A percentile compares a stretch with the other conserved stretches of the same genome.
phyloP scores from a whole-genome alignment of 305 asterid species.

The Fraxinus floribunda region DNA sequence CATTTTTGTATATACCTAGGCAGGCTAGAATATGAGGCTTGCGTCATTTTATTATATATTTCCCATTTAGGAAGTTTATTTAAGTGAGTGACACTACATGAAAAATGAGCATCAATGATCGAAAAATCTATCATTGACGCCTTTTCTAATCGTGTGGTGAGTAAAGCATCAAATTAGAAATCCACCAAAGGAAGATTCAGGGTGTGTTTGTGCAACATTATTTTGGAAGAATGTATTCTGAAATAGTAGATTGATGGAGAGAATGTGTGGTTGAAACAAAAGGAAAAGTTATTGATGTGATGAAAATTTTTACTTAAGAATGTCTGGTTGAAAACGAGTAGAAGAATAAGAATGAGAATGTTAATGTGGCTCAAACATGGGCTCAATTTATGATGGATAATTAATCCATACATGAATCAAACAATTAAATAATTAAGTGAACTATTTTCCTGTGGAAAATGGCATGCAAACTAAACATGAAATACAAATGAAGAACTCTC shows the following conservation, averaged over 20 bases:
- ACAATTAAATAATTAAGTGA: background rate
- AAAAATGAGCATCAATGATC: background rate
- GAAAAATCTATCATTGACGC: background rate
- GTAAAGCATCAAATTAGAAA: background rate
- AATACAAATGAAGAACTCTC: slow-evolving; percentile 36
- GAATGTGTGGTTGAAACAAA: too few species aligned
- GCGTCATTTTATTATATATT: background rate
- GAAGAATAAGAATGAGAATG: too few species aligned
- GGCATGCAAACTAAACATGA: slow-evolving; percentile 6
- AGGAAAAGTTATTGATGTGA: too few species aligned
- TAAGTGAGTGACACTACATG: background rate
- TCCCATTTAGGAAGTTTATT: background rate
- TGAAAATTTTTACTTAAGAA: too few species aligned
- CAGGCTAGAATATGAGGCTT: background rate
- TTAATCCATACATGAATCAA: slow-evolving; percentile 16
- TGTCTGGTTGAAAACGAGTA: too few species aligned
- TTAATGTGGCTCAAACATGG: too few species aligned
- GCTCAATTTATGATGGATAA: background rate
- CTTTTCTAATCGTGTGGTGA: background rate
- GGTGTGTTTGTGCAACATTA: too few species aligned
- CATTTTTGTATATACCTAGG: background rate
- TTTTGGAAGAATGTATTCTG: too few species aligned
- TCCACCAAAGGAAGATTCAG: background rate
- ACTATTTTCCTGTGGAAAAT: too few species aligned
- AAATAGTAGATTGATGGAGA: too few species aligned